These are phyloP conservation scores for Trifolium repens DNA, from an alignment of 306 rosid genomes.

Conservation along the genomic window DNA sequence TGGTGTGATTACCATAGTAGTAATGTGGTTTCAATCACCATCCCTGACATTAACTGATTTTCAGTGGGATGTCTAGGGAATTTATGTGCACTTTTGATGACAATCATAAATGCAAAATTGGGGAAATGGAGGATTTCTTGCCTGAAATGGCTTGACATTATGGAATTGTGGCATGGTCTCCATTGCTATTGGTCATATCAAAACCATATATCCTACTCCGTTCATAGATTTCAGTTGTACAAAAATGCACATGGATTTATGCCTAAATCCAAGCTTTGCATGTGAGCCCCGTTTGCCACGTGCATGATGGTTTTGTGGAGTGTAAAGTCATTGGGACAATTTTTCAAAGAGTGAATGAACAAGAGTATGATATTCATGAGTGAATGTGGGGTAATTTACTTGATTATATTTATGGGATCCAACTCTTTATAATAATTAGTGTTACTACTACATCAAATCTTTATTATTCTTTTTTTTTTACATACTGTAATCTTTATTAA, in stretches of 20 bases:
- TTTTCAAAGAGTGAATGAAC: conserved; percentile 9
- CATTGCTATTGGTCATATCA: conserved; percentile 36
- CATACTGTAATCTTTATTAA: too few species aligned
- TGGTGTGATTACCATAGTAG: not conserved
- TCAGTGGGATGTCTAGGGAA: conserved; percentile 54
- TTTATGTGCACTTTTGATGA: conserved; percentile 48
- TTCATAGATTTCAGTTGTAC: conserved; percentile 45
- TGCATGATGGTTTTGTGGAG: conserved; percentile 32
- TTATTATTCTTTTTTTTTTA: too few species aligned
- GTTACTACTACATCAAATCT: too few species aligned
- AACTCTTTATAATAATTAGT: not conserved
- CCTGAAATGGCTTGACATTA: conserved; percentile 46
- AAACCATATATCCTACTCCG: not conserved
- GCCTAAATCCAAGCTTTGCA: conserved; percentile 36
- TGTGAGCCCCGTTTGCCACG: conserved; percentile 37
- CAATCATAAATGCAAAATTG: conserved; percentile 48
- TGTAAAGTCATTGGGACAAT: conserved; percentile 14
- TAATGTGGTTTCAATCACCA: conserved; percentile 25
- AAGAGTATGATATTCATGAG: not conserved
- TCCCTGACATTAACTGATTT: conserved; percentile 44
- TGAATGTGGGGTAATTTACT: conserved; percentile 37
- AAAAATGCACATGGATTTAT: conserved; percentile 47
- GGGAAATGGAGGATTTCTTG: conserved; percentile 48
- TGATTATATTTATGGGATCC: not conserved
- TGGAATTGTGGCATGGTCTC: conserved; percentile 22